Conservation (phyloP, 2,329 filamentous ascomycete genomes). For the Alternaria gaisen region DNA sequence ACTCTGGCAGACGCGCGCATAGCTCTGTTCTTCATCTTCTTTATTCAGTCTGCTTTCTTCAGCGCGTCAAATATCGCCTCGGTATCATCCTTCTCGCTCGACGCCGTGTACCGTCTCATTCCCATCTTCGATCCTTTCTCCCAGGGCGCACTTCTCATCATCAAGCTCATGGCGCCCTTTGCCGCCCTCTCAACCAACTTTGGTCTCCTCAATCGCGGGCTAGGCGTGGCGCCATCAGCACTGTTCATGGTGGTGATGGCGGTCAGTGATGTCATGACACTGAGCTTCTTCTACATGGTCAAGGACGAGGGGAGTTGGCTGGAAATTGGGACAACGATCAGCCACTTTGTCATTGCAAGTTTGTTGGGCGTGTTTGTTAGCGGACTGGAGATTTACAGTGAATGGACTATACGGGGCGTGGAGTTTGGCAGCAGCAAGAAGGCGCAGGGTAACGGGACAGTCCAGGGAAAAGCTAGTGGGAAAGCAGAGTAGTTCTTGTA, state of each 20-base stretch:
- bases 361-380: conserved; percentile 90
- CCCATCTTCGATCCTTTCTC: conserved; percentile 94
- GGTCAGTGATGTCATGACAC: conserved; percentile 86
- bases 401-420: conserved; percentile 81
- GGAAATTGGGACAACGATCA: conserved; percentile 97
- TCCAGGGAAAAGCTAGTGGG: conserved; percentile 3
- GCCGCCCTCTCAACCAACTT: conserved; percentile 90
- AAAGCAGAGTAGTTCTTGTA: conserved; percentile 10
- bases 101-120: conserved; percentile 85
- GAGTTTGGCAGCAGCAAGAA: conserved; percentile 63
- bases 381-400: conserved; percentile 83
- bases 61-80: conserved; percentile 96
- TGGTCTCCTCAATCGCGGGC: conserved; percentile 85
- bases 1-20: conserved; percentile 85
- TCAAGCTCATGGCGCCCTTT: conserved; percentile 94
- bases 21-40: conserved; percentile 91
- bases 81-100: conserved; percentile 89
- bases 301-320: conserved; percentile 96
- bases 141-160: conserved; percentile 83
- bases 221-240: conserved; percentile 85
- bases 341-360: conserved; percentile 93
- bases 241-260: conserved; percentile 91
- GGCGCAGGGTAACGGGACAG: conserved; percentile 7
- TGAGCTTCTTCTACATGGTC: conserved; percentile 98
- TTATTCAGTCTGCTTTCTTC: conserved; percentile 96